Base-by-base conservation (phyloP, 371 early-diverging fungal genomes). In the Lichtheimia hyalospora region DNA sequence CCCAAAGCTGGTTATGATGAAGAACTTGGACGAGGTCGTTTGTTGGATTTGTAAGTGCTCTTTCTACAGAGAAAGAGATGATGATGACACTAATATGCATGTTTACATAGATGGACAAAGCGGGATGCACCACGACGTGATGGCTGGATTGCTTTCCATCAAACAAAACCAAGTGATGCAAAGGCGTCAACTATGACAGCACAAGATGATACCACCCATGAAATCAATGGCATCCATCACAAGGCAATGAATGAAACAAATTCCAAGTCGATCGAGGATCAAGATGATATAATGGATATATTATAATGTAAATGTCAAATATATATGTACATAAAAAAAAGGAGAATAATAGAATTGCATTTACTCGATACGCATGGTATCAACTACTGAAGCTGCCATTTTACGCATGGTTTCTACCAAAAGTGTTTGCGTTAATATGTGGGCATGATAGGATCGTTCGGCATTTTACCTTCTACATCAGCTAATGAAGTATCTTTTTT, bases 111-210 rank as follows among this genome's bases (percentile, higher is more conserved):
- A 59, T 82, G 79, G 77, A 73, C 77, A 12, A 81, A 81, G 43
- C 64, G 68, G 24, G 58, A 63, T 8, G 53, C 64, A 12, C 66
- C 68, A 3, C 60, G 80, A 41, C 72, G 87, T 16, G 72, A 84
- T 34, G 87, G 84, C 1, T 86, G 87, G 87, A 62, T 86, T 12
- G 68, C 82, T n/a, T 66, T 86, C 14, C 84, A 84, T 62, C 76
- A 84, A 65, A 59, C 63, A 18, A 86, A 86, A 57, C 23, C 54
- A 49, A 24, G 2, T n/a, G 7, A 3, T 7, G 7, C 7, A 7
- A 27, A 1, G 8, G 10, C 34, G 10, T 10, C 34, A 34, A 8
- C 34, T 34, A 34, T n/a, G n/a, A n/a, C 34, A 8, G 10, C 6
- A 34, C 5, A 8, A 34, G 10, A 34, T 34, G 34, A 34, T 34